Base-by-base conservation (phyloP, 495 filamentous ascomycete species). In the Jackrogersella multiformis region DNA sequence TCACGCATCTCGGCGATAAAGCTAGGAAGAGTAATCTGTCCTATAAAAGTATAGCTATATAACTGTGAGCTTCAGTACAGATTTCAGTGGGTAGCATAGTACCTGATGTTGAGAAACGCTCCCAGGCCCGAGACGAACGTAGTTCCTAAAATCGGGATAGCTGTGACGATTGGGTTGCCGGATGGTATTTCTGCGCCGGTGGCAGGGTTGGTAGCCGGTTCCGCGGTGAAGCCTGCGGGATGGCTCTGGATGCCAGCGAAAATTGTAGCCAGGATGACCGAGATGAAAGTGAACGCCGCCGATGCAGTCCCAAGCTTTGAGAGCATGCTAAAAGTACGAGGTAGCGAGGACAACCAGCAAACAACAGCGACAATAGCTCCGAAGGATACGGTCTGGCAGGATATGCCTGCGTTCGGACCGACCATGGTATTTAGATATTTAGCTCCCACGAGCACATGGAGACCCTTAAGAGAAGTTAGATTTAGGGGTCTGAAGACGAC, bases 1-100 rank as follows among this genome's bases (percentile, higher is more conserved):
- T 95, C 85, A 72, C 86, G 88, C 92, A 96, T 96, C 74, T 96
- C 92, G 4, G 92, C 92, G 65, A 96, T 96, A 80, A 96, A 96
- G 69, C 88, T 91, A 2, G 92, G 92, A 21, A 96, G 81, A 0
- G 92, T 96, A 75, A 96, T 96, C 74, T 96, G 92, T 3, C 92
- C 92, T 66, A 96, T 95, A 77, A 96, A 95, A 5, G 92, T 96
- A 76, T 95, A 96, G 76, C 86, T 87, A 30, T 15, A 21, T 16
- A 12, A 55, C 24, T 28, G 36, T 69, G 51, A 69, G 61, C 32
- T 20, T 23, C 13, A 8, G 12, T 10, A 28, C 12, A 44, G n/a
- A 21, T 9, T 12, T 44, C 20, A 23, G 18, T 35, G 10, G 24
- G 2, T 16, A 23, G 18, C 20, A 4, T 30, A 18, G 15, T 65